phyloP scores from a whole-genome alignment of 352 stramenopile species.

The Phytophthora tentaculata region DNA sequence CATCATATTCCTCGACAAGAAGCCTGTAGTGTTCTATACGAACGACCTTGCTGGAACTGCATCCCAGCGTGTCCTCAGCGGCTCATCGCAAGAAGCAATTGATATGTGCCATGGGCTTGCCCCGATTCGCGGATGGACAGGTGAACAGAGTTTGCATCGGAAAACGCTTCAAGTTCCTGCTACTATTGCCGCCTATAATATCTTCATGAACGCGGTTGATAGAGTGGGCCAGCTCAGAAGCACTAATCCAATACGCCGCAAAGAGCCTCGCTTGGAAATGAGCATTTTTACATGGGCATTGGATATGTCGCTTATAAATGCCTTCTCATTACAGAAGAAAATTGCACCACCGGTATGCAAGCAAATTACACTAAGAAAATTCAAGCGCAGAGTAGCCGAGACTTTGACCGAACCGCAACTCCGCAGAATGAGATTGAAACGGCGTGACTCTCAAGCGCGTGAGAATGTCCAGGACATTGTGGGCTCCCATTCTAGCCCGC shows the following conservation, averaged over 20 bases:
- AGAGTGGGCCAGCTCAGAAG: not conserved
- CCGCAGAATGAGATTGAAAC: not conserved
- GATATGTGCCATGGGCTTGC: slow-evolving; percentile 2
- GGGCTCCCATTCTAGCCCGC: not conserved
- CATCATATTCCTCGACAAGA: slow-evolving; percentile 12
- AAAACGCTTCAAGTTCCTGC: not conserved
- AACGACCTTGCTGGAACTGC: slow-evolving; percentile 9
- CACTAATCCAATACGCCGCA: slow-evolving; percentile 14
- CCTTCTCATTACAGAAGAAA: slow-evolving; percentile 3
- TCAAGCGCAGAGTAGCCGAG: not conserved
- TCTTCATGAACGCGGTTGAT: not conserved
- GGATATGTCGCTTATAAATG: slow-evolving; percentile 11
- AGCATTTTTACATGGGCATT: slow-evolving; percentile 15
- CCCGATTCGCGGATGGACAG: not conserved
- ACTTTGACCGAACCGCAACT: not conserved
- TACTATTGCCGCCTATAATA: not conserved
- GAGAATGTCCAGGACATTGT: not conserved
- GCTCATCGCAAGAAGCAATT: slow-evolving; percentile 3
- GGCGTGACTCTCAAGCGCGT: not conserved
- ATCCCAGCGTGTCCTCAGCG: not conserved
- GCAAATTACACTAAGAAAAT: not conserved
- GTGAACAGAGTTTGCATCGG: not conserved
- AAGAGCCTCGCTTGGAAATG: not conserved
- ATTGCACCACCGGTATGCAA: not conserved
- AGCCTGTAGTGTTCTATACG: slow-evolving; percentile 11